Base-by-base conservation (phyloP, 2,329 filamentous ascomycete species). In the Hysterium pulicare region DNA sequence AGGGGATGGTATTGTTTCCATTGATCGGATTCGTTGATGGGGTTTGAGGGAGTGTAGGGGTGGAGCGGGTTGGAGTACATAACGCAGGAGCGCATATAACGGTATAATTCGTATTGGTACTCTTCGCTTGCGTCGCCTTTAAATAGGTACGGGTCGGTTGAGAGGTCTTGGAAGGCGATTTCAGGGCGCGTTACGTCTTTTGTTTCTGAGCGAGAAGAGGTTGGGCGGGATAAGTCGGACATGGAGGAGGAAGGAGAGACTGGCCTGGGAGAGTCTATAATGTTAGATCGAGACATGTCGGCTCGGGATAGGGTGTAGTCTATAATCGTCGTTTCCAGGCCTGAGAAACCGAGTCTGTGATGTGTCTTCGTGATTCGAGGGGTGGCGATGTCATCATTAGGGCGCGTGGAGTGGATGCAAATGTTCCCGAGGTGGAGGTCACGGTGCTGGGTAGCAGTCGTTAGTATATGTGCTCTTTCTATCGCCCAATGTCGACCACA, bases 291-390 rank as follows among this genome's bases (percentile, higher is more conserved):
- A 2, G 55, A 30, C 47, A 83, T 66, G 19, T 74, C 71, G 2
- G 79, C 79, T n/a, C 82, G 76, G 1, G 81, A 83, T 26, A 84
- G 72, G 1, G 82, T 84, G 60, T 84, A 85, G 59, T 85, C 82
- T 50, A 85, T 85, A 19, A 85, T 73, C 0, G 82, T 84, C 1
- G 79, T 79, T 50, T 82, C 77, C 3, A 84, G 62, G 1, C 70
- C 69, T 11, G 77, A 79, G 43, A 79, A 71, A 2, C 73, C 72
- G 19, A 82, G 58, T 32, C 70, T 74, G 17, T 58, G 55, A 11
- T 51, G 32, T 4, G 62, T 61, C 15, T 58, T 54, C n/a, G 66
- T 66, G 44, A 73, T 63, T 2, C 60, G 46, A 1, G 55, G 51
- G 13, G 57, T 38, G 15, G 45, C 44, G 26, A 64, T 57, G 15